Conservation (phyloP, 345 rosid species). For the Erysimum cheiranthoides region DNA sequence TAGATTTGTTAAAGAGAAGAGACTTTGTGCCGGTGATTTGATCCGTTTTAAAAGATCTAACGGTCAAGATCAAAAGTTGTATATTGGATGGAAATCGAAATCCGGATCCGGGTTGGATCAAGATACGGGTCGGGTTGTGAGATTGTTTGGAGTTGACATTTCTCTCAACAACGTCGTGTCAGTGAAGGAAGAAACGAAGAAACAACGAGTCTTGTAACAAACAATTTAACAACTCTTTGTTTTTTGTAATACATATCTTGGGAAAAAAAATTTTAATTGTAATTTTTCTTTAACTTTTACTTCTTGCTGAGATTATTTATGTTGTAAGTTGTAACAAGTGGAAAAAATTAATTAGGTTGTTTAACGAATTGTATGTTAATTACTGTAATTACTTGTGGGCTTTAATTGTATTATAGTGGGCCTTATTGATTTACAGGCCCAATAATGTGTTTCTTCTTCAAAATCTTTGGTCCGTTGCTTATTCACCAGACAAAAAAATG, state of each 20-base stretch:
- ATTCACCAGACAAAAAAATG: constrained; percentile 32
- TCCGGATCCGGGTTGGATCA: constrained; percentile 37
- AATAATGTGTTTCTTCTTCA: neutral
- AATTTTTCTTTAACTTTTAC: neutral
- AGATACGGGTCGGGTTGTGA: constrained; percentile 56
- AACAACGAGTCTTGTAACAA: constrained; percentile 70
- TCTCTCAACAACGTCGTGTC: constrained; percentile 46
- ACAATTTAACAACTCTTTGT: constrained; percentile 19
- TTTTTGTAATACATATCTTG: constrained; percentile 15
- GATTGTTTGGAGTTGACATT: constrained; percentile 66
- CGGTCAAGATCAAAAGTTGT: constrained; percentile 69
- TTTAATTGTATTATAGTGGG: neutral
- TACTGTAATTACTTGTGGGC: neutral
- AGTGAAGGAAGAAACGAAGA: constrained; percentile 63
- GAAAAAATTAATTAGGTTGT: neutral
- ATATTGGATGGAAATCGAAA: constrained; percentile 61
- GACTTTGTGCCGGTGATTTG: constrained; percentile 75
- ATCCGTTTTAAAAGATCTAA: constrained; percentile 83
- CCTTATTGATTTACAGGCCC: constrained; percentile 3
- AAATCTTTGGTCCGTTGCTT: neutral
- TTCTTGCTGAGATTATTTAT: neutral
- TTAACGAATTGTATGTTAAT: neutral
- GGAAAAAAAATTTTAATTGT: neutral
- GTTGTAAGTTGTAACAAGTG: constrained; percentile 11
- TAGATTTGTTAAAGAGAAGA: constrained; percentile 88